Evolutionary conservation across 108 stramenopile species (phyloP).

Genomic region (Nitzschia sp.): DNA sequence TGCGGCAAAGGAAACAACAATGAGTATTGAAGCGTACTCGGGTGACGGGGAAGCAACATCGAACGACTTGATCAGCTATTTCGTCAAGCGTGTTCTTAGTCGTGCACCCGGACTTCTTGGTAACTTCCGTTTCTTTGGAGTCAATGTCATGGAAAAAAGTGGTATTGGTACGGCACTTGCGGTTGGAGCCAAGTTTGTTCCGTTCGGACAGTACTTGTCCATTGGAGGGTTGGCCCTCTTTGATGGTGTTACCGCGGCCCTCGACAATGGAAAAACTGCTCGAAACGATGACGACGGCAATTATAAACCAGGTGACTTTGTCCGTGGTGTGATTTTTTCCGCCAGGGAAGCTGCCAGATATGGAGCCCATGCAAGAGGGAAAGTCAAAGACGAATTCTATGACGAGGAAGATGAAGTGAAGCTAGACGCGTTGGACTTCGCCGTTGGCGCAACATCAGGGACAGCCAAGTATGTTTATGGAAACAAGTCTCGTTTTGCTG

Average conservation of each 20-base stretch:
- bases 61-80: conserved; percentile 4
- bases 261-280: conserved; percentile 6
- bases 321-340: not conserved
- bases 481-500: conserved; percentile 18
- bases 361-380: conserved; percentile 9
- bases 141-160: conserved; percentile 12
- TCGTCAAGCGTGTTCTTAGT: conserved; percentile 12
- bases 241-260: not conserved
- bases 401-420: conserved; percentile 14
- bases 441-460: conserved; percentile 1
- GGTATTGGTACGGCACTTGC: conserved; percentile 1
- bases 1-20: not conserved
- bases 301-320: not conserved
- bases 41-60: conserved; percentile 4
- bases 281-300: conserved; percentile 1
- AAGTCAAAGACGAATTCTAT: not conserved
- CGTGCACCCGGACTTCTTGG: conserved; percentile 8
- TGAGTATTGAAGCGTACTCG: not conserved
- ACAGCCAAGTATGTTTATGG: conserved; percentile 8
- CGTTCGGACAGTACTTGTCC: conserved; percentile 1
- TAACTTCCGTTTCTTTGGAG: conserved; percentile 12
- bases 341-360: not conserved
- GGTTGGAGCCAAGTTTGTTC: not conserved
- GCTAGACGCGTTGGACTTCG: conserved; percentile 16
- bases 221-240: not conserved